Evolutionary conservation across 169 alveolate species (phyloP).

Genomic region (Cryptosporidium viatorum): DNA sequence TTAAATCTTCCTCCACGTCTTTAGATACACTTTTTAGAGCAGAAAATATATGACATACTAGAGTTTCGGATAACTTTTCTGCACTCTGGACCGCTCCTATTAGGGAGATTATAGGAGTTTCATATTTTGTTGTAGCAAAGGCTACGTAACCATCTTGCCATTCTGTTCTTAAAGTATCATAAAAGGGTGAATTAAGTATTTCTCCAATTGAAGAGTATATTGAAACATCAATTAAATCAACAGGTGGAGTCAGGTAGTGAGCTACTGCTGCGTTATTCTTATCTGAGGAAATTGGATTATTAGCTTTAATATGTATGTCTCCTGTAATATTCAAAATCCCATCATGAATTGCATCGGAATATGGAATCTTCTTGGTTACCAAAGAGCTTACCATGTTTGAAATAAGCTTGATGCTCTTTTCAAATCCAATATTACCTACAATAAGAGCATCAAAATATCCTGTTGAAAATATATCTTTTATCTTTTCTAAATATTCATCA

Average conservation of each 20-base stretch:
- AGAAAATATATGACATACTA: constrained; percentile 47
- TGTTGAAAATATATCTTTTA: not conserved
- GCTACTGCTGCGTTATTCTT: constrained; percentile 64
- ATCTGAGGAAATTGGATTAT: constrained; percentile 60
- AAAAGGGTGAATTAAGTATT: constrained; percentile 37
- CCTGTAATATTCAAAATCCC: constrained; percentile 3
- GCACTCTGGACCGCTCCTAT: constrained; percentile 68
- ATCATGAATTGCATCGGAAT: constrained; percentile 44
- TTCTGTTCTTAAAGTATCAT: constrained; percentile 56
- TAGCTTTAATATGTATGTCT: constrained; percentile 25
- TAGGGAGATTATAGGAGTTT: constrained; percentile 40
- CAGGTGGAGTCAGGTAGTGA: constrained; percentile 43
- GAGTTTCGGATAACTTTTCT: constrained; percentile 5
- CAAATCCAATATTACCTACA: constrained; percentile 41
- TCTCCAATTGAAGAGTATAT: constrained; percentile 56
- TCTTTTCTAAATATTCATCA: constrained; percentile 14
- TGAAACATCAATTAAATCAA: constrained; percentile 44
- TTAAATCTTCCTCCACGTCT: constrained; percentile 7
- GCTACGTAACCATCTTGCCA: constrained; percentile 75
- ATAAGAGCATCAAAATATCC: constrained; percentile 60
- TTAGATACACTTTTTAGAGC: constrained; percentile 23
- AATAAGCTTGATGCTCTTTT: not conserved
- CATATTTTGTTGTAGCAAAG: constrained; percentile 32
- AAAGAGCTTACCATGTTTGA: not conserved
- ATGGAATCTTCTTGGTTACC: constrained; percentile 1